Base-by-base conservation (phyloP, 1,284 basidiomycete species). In the Leccinum fallax region DNA sequence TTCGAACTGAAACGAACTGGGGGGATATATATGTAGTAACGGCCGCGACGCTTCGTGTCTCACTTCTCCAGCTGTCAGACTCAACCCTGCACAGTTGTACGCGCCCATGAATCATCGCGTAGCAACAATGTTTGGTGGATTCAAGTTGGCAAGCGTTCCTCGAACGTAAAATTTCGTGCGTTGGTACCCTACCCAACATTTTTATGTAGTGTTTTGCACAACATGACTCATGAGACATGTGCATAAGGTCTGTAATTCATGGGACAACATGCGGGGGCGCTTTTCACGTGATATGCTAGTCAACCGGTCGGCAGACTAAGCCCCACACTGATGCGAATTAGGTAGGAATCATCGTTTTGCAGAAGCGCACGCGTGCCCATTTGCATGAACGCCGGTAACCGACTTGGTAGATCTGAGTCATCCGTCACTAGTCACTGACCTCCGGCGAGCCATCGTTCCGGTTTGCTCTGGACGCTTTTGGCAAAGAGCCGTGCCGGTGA, bases 271-370 rank as follows among this genome's bases (percentile, higher is more conserved):
- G 67, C 87, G n/a, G 85, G 87, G 83, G 69, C 81, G 81, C 28
- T 80, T 90, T 74, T 90, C 72, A 80, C 80, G 26, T 92, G 89
- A 74, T 13, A 46, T 43, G 90, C 88, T 72, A 83, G 84, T 26
- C 76, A 83, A 56, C 72, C 36, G 21, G 21, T 48, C 13, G 46
- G 46, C 13, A 48, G 46, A 48, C 46, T 48, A 2, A 24, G 11
- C 11, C 21, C 46, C 46, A 48, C 43, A 48, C 43, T 48, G 46
- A 21, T 13, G 6, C 19, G 43, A 24, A 21, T 48, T 8, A 21
- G 19, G 11, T 46, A 46, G 9, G n/a, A 10, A 43, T 19, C n/a
- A 11, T 3, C 2, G 40, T 19, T 46, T 46, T 4, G 43, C 43
- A 21, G 43, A 46, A 46, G 40, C 40, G 40, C 40, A 19, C 40